phyloP scores from a whole-genome alignment of 1,284 basidiomycete genomes.

The Ustilago bromivora region DNA sequence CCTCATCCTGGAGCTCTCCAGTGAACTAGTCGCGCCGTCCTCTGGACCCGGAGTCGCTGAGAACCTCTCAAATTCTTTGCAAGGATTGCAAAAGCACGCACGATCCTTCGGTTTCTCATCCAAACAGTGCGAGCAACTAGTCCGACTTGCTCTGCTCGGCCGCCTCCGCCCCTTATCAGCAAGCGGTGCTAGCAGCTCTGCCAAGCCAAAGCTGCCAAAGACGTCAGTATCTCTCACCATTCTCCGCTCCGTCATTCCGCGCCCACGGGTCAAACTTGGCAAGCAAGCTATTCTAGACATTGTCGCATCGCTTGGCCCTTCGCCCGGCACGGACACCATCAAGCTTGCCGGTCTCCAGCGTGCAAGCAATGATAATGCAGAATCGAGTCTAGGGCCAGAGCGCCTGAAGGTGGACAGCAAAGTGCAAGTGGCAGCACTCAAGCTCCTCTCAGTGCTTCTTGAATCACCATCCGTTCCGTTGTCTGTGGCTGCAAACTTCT shows the following conservation, averaged over 20 bases:
- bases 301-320: slow-evolving; percentile 34
- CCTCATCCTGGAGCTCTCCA: slow-evolving; percentile 29
- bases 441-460: slow-evolving; percentile 42
- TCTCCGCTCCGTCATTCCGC: slow-evolving; percentile 37
- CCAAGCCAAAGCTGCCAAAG: slow-evolving; percentile 35
- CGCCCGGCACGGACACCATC: slow-evolving; percentile 30
- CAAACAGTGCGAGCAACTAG: slow-evolving; percentile 40
- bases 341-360: slow-evolving; percentile 31
- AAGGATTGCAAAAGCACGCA: slow-evolving; percentile 29
- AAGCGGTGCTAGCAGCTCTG: slow-evolving; percentile 17
- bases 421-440: slow-evolving; percentile 45
- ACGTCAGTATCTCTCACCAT: slow-evolving; percentile 34
- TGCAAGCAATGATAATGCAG: slow-evolving; percentile 10
- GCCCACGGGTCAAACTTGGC: slow-evolving; percentile 31
- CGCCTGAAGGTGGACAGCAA: slow-evolving; percentile 44
- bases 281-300: slow-evolving; percentile 39
- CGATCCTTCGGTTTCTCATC: slow-evolving; percentile 36
- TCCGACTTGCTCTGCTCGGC: slow-evolving; percentile 39
- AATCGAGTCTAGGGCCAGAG: slow-evolving; percentile 28
- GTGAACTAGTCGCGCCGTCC: slow-evolving; percentile 26
- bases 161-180: slow-evolving; percentile 14
- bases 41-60: slow-evolving; percentile 12
- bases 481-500: slow-evolving; percentile 36
- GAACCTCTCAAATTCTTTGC: slow-evolving; percentile 13
- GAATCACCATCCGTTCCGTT: slow-evolving; percentile 43